Base-by-base conservation (phyloP, 371 early-diverging fungal species). In the Mortierella sp. region DNA sequence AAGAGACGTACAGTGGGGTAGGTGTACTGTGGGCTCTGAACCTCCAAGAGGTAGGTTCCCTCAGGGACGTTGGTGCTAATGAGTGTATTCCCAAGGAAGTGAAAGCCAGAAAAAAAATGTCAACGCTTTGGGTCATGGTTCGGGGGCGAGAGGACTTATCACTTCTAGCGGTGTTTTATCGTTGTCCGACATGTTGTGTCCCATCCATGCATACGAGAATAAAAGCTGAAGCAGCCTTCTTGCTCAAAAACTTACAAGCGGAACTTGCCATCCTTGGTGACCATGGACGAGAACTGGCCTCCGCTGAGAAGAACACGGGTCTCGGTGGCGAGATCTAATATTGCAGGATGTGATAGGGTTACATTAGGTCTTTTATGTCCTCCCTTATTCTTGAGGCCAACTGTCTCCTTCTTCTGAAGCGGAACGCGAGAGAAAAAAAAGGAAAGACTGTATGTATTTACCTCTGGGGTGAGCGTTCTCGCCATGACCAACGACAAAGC, bases 41-140 rank as follows among this genome's bases (percentile, higher is more conserved):
- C 89, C 37, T 89, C 87, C 43, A 91, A 77, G 10, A 90, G 55
- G 73, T 90, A 90, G 24, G 81, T 79, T 50, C 91, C 91, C 37
- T 85, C 88, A 24, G 88, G 79, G 37, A 90, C 87, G 64, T 89
- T 67, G 37, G 80, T 74, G 72, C 87, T 87, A 40, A 79, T 2
- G 40, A n/a, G 2, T 4, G 5, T 51, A 34, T 8, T 19, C 14
- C 31, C 43, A 19, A 53, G 44, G 51, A 28, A 31, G 40, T 14
- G 24, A 26, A 37, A 4, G n/a, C 57, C 9, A 55, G 57, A 57
- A 26, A 24, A 26, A 26, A 57, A 26, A 13, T 28, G 57, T 5
- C 31, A 28, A 31, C 4, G 3, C 26, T 26, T 28, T 28, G 5
- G 5, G 57, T 46, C 50, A 50, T 50, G 3, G 43, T 40, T 40